Evolutionary conservation across 257 asterid genomes (phyloP).

Genomic region (Haberlea rhodopensis): DNA sequence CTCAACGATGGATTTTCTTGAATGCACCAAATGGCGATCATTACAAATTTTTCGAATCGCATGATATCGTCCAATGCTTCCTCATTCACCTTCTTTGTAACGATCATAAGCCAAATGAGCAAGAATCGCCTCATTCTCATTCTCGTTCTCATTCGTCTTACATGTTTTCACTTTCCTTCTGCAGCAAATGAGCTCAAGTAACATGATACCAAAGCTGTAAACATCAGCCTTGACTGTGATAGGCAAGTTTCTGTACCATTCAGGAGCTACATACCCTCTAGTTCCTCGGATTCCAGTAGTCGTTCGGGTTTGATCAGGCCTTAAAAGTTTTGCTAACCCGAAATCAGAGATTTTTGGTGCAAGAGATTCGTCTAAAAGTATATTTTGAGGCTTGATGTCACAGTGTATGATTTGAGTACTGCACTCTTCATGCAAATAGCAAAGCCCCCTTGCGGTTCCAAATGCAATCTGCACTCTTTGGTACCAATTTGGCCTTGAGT

Average conservation of each 20-base stretch:
- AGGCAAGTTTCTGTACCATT: slow-evolving; percentile 30
- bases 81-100: neutral
- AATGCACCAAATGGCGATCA: neutral
- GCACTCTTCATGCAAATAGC: slow-evolving; percentile 30
- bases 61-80: slow-evolving; percentile 23
- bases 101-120: neutral
- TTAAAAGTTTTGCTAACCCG: slow-evolving; percentile 29
- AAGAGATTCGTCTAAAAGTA: slow-evolving; percentile 27
- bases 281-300: slow-evolving; percentile 26
- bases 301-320: slow-evolving; percentile 22
- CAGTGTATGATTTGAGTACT: slow-evolving; percentile 31
- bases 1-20: slow-evolving; percentile 21
- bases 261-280: slow-evolving; percentile 33
- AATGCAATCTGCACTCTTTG: slow-evolving; percentile 26
- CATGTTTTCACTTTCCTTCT: slow-evolving; percentile 1
- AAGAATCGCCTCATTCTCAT: neutral
- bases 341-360: slow-evolving; percentile 30
- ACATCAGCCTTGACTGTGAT: slow-evolving; percentile 31
- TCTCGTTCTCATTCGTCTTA: neutral
- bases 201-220: slow-evolving; percentile 17
- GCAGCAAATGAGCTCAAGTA: slow-evolving; percentile 28
- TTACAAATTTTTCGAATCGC: neutral
- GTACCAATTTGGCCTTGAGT: slow-evolving; percentile 33
- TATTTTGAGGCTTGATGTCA: slow-evolving; percentile 34
- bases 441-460: slow-evolving; percentile 32